These are phyloP conservation scores for Daucus carota DNA, from an alignment of 129 eudicot genomes.

Conservation along the genomic window DH1_v3.0 NC_030387.2:13227501-13228000, in stretches of 20 bases:
- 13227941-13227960: background rate
- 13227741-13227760: background rate
- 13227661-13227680: background rate
- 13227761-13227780: too few relatives aligned
- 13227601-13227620: background rate
- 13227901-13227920: constrained; percentile 31
- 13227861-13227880: constrained; percentile 60
- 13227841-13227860: constrained; percentile 77
- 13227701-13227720: background rate
- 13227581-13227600: background rate
- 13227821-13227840: constrained; percentile 76
- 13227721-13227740: background rate
- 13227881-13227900: constrained; percentile 48
- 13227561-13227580: background rate
- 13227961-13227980: background rate
- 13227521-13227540: background rate
- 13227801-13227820: constrained; percentile 95
- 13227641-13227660: background rate
- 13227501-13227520: background rate
- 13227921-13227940: background rate
- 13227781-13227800: constrained; percentile 29
- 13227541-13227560: background rate
- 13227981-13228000: background rate
- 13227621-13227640: background rate
- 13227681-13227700: background rate